phyloP scores from a whole-genome alignment of 2,329 filamentous ascomycete genomes.

The Diatrype stigma region DNA sequence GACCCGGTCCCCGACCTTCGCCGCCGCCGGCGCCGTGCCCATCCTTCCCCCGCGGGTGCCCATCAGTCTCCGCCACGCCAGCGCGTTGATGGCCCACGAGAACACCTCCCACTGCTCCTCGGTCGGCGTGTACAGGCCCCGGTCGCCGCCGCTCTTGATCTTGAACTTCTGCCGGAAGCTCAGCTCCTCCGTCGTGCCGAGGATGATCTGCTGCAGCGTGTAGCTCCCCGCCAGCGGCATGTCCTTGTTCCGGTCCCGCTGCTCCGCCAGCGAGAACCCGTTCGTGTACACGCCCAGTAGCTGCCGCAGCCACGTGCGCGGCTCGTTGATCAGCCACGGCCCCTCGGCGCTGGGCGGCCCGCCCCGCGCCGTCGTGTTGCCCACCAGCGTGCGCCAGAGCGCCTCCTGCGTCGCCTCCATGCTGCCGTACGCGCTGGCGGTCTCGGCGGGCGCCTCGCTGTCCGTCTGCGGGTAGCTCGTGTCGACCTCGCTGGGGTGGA shows the following conservation, averaged over 20 bases:
- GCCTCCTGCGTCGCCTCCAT: neutral
- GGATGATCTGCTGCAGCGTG: neutral
- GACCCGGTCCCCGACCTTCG: neutral
- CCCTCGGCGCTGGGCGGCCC: neutral
- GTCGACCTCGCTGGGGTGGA: neutral
- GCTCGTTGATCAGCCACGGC: neutral
- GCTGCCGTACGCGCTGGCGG: neutral
- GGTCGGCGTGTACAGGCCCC: too few relatives aligned
- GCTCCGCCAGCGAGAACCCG: neutral
- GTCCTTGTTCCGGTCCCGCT: neutral
- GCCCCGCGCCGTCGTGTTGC: neutral
- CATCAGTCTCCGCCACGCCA: neutral
- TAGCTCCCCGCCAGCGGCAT: neutral
- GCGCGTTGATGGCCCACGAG: neutral
- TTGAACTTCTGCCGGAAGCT: neutral
- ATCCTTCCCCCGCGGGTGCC: neutral
- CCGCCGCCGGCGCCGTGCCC: too few relatives aligned
- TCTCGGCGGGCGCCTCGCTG: neutral
- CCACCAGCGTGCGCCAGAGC: neutral
- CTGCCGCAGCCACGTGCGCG: neutral
- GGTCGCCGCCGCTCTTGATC: too few relatives aligned
- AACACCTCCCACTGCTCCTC: neutral
- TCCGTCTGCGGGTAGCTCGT: neutral
- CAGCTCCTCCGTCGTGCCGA: neutral
- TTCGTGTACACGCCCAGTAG: neutral